Conservation (phyloP, 139 green algal genomes). For the Coelastrella sp. region DNA sequence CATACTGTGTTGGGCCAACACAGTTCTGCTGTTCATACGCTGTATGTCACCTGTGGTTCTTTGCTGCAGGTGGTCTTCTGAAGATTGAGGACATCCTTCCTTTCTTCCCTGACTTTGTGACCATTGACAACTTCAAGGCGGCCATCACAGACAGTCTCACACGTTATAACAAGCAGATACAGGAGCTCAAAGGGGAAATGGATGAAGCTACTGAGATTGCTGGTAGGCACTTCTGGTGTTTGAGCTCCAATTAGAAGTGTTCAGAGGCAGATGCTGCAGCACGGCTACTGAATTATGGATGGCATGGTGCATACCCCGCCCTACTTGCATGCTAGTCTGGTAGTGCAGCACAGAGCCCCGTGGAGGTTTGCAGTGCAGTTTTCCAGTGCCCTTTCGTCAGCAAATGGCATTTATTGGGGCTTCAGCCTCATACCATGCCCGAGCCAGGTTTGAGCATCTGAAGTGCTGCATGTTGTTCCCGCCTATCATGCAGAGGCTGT, state of each 20-base stretch:
- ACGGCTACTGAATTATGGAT: too few species aligned
- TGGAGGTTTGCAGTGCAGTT: too few species aligned
- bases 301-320: not conserved
- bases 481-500: constrained; percentile 53
- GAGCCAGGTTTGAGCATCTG: too few species aligned
- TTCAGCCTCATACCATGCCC: too few species aligned
- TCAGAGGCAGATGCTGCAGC: too few species aligned
- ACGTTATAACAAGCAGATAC: constrained; percentile 89
- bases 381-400: not conserved
- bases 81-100: constrained; percentile 97
- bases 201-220: constrained; percentile 81
- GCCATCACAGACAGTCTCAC: constrained; percentile 32
- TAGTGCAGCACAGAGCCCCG: too few species aligned
- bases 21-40: not conserved
- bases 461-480: not conserved
- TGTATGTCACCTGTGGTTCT: not conserved
- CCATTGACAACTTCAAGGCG: constrained; percentile 95
- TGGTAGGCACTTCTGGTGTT: constrained; percentile 52
- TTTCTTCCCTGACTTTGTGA: constrained; percentile 97
- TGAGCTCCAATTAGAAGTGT: not conserved
- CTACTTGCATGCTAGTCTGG: not conserved
- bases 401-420: too few species aligned
- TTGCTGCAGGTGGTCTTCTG: constrained; percentile 73
- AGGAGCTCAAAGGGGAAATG: constrained; percentile 80
- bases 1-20: too few species aligned